phyloP scores from a whole-genome alignment of 1,284 basidiomycete species.

The Acaromyces ingoldii region DNA sequence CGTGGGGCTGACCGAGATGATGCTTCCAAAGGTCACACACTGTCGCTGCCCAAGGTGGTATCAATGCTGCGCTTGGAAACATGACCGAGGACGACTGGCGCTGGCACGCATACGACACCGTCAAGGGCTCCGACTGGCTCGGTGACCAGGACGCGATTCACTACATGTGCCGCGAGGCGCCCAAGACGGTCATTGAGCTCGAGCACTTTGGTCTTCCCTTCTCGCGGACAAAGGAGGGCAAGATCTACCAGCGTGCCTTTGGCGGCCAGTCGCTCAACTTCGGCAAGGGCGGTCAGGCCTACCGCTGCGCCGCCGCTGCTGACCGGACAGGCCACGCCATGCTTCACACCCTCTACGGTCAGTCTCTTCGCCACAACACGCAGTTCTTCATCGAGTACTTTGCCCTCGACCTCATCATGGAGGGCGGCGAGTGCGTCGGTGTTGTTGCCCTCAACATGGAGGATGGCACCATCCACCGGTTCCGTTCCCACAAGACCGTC shows the following conservation, averaged over 20 bases:
- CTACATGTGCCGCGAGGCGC: conserved; percentile 97
- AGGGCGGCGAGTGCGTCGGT: conserved; percentile 97
- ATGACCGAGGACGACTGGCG: conserved; percentile 74
- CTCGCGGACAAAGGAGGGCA: conserved; percentile 96
- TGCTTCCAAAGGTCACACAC: too few relatives aligned
- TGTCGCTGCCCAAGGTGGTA: conserved; percentile 97
- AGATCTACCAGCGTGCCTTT: conserved; percentile 99
- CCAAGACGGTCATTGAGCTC: conserved; percentile 86
- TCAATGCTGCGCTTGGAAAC: conserved; percentile 98
- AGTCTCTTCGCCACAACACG: conserved; percentile 97
- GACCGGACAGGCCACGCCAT: conserved; percentile 98
- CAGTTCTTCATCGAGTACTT: conserved; percentile 99
- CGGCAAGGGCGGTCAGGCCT: conserved; percentile 98
- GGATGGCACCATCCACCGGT: conserved; percentile 96
- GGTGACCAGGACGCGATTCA: conserved; percentile 99
- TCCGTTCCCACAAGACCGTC: conserved; percentile 97
- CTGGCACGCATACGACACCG: conserved; percentile 99
- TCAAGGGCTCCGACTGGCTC: conserved; percentile 99
- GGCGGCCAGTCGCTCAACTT: conserved; percentile 96
- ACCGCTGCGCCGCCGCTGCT: conserved; percentile 96
- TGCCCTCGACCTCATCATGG: conserved; percentile 90
- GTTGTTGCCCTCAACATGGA: conserved; percentile 99
- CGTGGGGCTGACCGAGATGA: too few relatives aligned
- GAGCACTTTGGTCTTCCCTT: conserved; percentile 99
- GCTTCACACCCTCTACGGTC: conserved; percentile 96